A percentile compares a stretch with the other conserved stretches of the same genome.
Conservation (phyloP, 257 asterid species). For the Rauvolfia tetraphylla region DNA sequence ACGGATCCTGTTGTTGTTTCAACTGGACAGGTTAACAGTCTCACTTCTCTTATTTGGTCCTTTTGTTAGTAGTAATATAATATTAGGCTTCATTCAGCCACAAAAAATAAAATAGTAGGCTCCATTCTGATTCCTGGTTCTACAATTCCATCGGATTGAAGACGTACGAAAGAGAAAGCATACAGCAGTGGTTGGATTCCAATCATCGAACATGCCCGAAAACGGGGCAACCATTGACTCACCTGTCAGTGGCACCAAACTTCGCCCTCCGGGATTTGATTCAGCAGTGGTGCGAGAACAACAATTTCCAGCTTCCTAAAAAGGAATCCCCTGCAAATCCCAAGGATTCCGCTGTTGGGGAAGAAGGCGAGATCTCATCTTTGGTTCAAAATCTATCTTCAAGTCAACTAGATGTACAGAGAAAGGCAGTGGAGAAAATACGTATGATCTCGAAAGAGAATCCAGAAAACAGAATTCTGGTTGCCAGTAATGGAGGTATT, state of each 20-base stretch:
- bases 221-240: slow-evolving; percentile 55
- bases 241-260: slow-evolving; percentile 62
- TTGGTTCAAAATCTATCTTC: slow-evolving; percentile 52
- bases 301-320: slow-evolving; percentile 47
- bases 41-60: neutral
- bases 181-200: slow-evolving; percentile 69
- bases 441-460: slow-evolving; percentile 72
- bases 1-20: slow-evolving; percentile 84
- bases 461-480: slow-evolving; percentile 52
- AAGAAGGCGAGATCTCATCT: slow-evolving; percentile 26
- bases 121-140: neutral
- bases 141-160: slow-evolving; percentile 14
- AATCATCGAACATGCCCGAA: slow-evolving; percentile 72
- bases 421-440: slow-evolving; percentile 59
- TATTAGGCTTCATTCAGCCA: no score
- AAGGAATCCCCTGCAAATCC: slow-evolving; percentile 21
- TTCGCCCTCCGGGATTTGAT: slow-evolving; percentile 72
- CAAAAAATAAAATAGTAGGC: no score
- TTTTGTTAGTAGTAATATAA: neutral
- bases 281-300: slow-evolving; percentile 65
- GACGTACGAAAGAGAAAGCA: slow-evolving; percentile 88
- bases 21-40: slow-evolving; percentile 69
- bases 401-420: slow-evolving; percentile 54
- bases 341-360: slow-evolving; percentile 18
- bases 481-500: slow-evolving; percentile 66